phyloP scores from a whole-genome alignment of 805 yeast species.

The Candida fluviatilis region DNA sequence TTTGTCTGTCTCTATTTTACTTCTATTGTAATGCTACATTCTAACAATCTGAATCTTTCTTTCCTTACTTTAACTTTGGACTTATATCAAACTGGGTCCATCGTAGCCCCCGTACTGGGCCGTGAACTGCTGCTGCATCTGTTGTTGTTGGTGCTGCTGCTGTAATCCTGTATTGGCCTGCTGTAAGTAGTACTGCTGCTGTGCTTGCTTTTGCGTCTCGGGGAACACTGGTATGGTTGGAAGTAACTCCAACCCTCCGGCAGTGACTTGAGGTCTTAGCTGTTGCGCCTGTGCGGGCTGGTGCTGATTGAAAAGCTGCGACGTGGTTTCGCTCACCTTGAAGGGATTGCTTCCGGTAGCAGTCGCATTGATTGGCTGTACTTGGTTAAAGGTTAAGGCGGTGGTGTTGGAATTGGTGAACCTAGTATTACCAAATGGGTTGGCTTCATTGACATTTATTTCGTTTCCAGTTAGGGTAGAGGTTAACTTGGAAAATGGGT shows the following conservation, averaged over 20 bases:
- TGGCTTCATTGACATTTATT: constrained; percentile 17
- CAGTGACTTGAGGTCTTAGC: constrained; percentile 53
- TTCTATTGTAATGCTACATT: too few relatives aligned
- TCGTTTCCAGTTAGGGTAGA: constrained; percentile 15
- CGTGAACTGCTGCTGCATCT: constrained; percentile 8
- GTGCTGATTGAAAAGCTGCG: constrained; percentile 24
- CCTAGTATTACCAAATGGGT: constrained; percentile 44
- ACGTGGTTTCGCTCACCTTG: constrained; percentile 37
- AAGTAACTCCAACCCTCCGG: constrained; percentile 67
- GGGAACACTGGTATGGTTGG: constrained; percentile 70
- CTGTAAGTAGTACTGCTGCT: constrained; percentile 29
- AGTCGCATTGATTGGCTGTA: constrained; percentile 22
- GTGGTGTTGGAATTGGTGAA: constrained; percentile 29
- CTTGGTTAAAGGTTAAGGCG: constrained; percentile 21
- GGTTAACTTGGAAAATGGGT: constrained; percentile 30
- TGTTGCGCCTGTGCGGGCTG: constrained; percentile 19
- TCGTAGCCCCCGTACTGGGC: constrained; percentile 12
- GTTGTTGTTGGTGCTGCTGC: constrained; percentile 18
- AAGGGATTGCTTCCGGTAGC: constrained; percentile 64
- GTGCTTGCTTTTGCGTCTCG: constrained; percentile 49
- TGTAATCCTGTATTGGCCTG: constrained; percentile 35
- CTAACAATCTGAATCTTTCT: too few relatives aligned
- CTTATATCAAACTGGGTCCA: constrained; percentile 16
- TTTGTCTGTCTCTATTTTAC: too few relatives aligned
- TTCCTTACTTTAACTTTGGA: too few relatives aligned